Evolutionary conservation across 192 early-diverging fungal genomes (phyloP).

Genomic region (Backusella luteola): DNA sequence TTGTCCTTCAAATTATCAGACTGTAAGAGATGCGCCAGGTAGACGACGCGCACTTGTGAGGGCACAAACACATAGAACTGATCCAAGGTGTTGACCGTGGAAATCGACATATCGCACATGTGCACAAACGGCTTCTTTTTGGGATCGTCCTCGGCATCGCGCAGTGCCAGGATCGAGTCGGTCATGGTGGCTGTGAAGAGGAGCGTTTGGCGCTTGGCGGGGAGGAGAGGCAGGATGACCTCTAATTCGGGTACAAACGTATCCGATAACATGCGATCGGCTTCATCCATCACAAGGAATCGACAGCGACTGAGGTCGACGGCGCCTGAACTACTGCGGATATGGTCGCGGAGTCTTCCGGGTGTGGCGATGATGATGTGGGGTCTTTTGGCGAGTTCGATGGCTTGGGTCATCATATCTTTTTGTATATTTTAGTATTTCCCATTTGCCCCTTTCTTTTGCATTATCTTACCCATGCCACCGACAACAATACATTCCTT

Average conservation of each 20-base stretch:
- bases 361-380: constrained; percentile 96
- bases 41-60: constrained; percentile 85
- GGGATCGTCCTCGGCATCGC: constrained; percentile 41
- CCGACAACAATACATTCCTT: constrained; percentile 90
- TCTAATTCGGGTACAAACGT: constrained; percentile 85
- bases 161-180: constrained; percentile 75
- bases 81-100: constrained; percentile 82
- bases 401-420: constrained; percentile 94
- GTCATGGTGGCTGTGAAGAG: constrained; percentile 98
- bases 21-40: constrained; percentile 80
- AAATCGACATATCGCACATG: constrained; percentile 50
- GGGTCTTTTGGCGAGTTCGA: constrained; percentile 79
- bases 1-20: constrained; percentile 66
- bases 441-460: not conserved
- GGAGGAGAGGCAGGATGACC: constrained; percentile 74
- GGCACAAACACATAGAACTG: constrained; percentile 94
- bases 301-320: constrained; percentile 70
- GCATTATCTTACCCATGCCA: constrained; percentile 63
- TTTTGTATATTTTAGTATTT: not conserved
- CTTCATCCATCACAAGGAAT: constrained; percentile 95
- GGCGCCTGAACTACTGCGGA: constrained; percentile 72
- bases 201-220: constrained; percentile 86
- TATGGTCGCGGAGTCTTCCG: constrained; percentile 91
- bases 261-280: constrained; percentile 84
- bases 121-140: constrained; percentile 51